Evolutionary conservation across 2,329 filamentous ascomycete genomes (phyloP).

Genomic region (Aureobasidium pullulans): DNA sequence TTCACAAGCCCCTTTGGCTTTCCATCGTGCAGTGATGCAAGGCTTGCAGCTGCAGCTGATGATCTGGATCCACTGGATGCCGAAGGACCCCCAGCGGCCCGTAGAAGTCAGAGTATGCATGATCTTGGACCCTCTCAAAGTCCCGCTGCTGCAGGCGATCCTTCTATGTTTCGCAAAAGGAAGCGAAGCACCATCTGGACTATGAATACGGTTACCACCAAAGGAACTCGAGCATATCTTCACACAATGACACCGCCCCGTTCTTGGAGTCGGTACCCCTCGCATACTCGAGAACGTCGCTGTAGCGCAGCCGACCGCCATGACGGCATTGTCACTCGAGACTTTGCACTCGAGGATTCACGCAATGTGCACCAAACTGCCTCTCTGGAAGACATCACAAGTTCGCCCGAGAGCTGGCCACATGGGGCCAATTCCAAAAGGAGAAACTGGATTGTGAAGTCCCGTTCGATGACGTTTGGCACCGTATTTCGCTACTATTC

Average conservation of each 20-base stretch:
- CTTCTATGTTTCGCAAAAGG: background rate
- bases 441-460: slow-evolving; percentile 9
- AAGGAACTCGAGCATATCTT: background rate
- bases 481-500: slow-evolving; percentile 38
- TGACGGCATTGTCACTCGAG: slow-evolving; percentile 34
- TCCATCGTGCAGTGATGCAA: background rate
- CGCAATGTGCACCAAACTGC: background rate
- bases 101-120: slow-evolving; percentile 11
- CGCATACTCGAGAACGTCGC: slow-evolving; percentile 37
- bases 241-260: slow-evolving; percentile 20
- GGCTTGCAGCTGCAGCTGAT: background rate
- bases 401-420: background rate
- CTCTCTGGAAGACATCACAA: background rate
- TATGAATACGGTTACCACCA: background rate
- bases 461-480: slow-evolving; percentile 16
- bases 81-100: background rate
- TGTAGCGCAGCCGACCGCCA: slow-evolving; percentile 31
- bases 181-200: slow-evolving; percentile 9
- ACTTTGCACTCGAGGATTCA: slow-evolving; percentile 27
- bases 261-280: slow-evolving; percentile 42
- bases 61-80: slow-evolving; percentile 19
- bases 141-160: background rate
- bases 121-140: background rate
- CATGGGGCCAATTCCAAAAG: slow-evolving; percentile 3
- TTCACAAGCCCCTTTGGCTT: slow-evolving; percentile 18